These are phyloP conservation scores for Teunomyces lycoperdinae DNA, from an alignment of 805 yeast genomes.

Conservation along the genomic window DNA sequence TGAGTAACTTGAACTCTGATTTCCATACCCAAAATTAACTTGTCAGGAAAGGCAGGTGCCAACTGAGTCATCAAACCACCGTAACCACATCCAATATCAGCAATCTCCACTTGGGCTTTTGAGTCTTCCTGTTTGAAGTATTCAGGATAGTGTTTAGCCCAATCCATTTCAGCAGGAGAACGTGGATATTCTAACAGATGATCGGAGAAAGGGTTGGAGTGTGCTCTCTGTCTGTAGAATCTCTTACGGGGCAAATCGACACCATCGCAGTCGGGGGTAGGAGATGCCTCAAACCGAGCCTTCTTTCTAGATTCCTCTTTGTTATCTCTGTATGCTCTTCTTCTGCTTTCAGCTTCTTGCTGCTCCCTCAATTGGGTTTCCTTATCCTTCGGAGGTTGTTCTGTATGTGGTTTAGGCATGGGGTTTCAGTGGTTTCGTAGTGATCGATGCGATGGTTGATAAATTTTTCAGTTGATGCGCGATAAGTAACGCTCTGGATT, in stretches of 20 bases:
- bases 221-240: conserved; percentile 94
- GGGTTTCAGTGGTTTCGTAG: too few relatives aligned
- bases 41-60: conserved; percentile 72
- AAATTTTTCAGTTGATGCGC: conserved; percentile 6
- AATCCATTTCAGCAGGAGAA: conserved; percentile 81
- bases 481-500: neutral
- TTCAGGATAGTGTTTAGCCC: conserved; percentile 75
- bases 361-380: conserved; percentile 20
- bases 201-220: conserved; percentile 95
- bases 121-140: conserved; percentile 42
- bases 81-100: conserved; percentile 97
- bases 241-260: conserved; percentile 75
- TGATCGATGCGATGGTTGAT: conserved; percentile 1
- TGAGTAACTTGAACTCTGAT: conserved; percentile 97
- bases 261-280: conserved; percentile 19
- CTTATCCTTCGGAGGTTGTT: conserved; percentile 10
- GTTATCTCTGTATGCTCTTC: conserved; percentile 49
- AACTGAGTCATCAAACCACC: conserved; percentile 86
- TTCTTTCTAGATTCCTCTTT: conserved; percentile 44
- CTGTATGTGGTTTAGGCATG: conserved; percentile 5
- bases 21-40: conserved; percentile 89
- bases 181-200: conserved; percentile 87
- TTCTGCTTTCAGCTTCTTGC: conserved; percentile 34
- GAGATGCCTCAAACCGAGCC: conserved; percentile 41
- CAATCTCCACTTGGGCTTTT: conserved; percentile 67